Conservation (phyloP, 768 basidiomycete genomes). For the Mycena capillaripes region DNA sequence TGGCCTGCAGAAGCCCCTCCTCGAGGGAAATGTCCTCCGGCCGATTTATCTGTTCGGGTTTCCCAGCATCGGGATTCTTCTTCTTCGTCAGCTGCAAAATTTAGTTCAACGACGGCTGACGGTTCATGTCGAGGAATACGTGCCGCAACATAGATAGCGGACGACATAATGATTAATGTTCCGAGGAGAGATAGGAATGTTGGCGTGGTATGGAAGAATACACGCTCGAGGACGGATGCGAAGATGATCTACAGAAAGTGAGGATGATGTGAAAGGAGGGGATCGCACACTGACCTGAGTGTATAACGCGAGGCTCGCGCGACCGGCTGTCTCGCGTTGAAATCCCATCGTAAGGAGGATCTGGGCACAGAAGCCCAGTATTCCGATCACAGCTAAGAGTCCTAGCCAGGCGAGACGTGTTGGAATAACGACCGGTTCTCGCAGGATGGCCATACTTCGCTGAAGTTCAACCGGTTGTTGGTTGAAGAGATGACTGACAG, state of each 20-base stretch:
- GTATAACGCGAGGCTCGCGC: slow-evolving; percentile 72
- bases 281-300: slow-evolving; percentile 52
- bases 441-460: slow-evolving; percentile 58
- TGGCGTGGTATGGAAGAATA: slow-evolving; percentile 74
- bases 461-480: not conserved
- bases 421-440: slow-evolving; percentile 61
- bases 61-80: not conserved
- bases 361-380: slow-evolving; percentile 69
- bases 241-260: slow-evolving; percentile 71
- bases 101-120: not conserved
- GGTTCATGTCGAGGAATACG: slow-evolving; percentile 34
- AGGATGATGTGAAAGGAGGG: not conserved
- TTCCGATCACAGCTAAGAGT: slow-evolving; percentile 63
- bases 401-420: slow-evolving; percentile 58
- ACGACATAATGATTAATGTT: slow-evolving; percentile 71
- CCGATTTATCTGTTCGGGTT: not conserved
- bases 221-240: slow-evolving; percentile 71
- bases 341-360: slow-evolving; percentile 70
- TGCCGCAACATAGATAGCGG: slow-evolving; percentile 78
- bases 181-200: slow-evolving; percentile 73
- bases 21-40: too few relatives aligned
- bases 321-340: slow-evolving; percentile 74
- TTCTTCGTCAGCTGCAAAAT: slow-evolving; percentile 26
- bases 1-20: too few relatives aligned
- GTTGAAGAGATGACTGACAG: too few relatives aligned